Percentiles rank a stretch among this genome's conserved stretches.
Conservation (phyloP, 2,329 filamentous ascomycete genomes). For the Pseudogymnoascus sp. region DNA sequence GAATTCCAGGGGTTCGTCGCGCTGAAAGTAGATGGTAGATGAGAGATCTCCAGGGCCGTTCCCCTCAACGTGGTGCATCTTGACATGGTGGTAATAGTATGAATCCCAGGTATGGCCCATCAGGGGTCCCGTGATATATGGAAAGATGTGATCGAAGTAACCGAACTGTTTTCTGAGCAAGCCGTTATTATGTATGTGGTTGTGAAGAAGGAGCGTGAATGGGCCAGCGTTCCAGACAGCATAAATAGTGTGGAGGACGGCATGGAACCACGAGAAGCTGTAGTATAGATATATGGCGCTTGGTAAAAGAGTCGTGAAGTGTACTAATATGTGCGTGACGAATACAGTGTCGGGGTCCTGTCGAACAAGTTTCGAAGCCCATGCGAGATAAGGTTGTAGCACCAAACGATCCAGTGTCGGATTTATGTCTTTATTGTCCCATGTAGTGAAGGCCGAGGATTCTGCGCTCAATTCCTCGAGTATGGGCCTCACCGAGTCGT, state of each 20-base stretch:
- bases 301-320: constrained; percentile 60
- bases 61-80: constrained; percentile 75
- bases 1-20: constrained; percentile 59
- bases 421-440: constrained; percentile 40
- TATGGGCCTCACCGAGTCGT: neutral
- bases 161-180: constrained; percentile 48
- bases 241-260: constrained; percentile 54
- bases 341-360: constrained; percentile 67
- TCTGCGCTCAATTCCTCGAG: constrained; percentile 22
- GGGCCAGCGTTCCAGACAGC: constrained; percentile 60
- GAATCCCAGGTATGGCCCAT: constrained; percentile 82
- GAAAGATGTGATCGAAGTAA: constrained; percentile 56
- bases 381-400: constrained; percentile 49
- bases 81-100: constrained; percentile 79
- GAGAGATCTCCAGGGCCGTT: constrained; percentile 71
- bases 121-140: constrained; percentile 64
- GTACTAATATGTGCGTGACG: constrained; percentile 65
- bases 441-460: constrained; percentile 45
- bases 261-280: constrained; percentile 60
- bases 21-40: constrained; percentile 67
- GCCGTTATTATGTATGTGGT: constrained; percentile 72
- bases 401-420: constrained; percentile 38
- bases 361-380: constrained; percentile 50
- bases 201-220: constrained; percentile 76
- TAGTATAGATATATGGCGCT: constrained; percentile 58